These are phyloP conservation scores for Gloeophyllum trabeum DNA, from an alignment of 768 basidiomycete genomes.

Conservation along the genomic window DNA sequence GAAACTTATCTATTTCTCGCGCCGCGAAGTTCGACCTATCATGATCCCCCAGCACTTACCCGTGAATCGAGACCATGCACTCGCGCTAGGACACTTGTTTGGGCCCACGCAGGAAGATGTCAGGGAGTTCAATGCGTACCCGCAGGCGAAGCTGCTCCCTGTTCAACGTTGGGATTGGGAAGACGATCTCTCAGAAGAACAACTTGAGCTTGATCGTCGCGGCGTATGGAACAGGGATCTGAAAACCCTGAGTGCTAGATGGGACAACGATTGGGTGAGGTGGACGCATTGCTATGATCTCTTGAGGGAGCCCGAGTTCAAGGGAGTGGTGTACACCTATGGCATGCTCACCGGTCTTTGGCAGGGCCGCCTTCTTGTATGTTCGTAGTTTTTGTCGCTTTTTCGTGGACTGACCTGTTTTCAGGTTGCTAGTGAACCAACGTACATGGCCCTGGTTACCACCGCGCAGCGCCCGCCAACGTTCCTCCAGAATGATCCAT, in stretches of 20 bases:
- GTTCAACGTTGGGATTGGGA: constrained; percentile 17
- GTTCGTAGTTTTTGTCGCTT: constrained; percentile 13
- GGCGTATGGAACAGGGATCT: constrained; percentile 14
- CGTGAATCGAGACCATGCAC: constrained; percentile 18
- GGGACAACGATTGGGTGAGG: constrained; percentile 52
- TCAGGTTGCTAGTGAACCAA: constrained; percentile 22
- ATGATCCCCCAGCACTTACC: constrained; percentile 26
- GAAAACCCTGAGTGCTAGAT: constrained; percentile 25
- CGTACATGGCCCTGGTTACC: constrained; percentile 18
- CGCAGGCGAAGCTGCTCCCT: constrained; percentile 20
- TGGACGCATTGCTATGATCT: constrained; percentile 33
- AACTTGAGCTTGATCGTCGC: constrained; percentile 13
- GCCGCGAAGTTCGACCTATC: constrained; percentile 38
- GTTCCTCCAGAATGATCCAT: constrained; percentile 17
- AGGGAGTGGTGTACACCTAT: constrained; percentile 29
- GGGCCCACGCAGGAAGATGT: constrained; percentile 50
- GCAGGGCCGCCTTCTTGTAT: constrained; percentile 53
- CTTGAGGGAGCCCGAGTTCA: constrained; percentile 14
- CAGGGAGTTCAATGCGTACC: constrained; percentile 29
- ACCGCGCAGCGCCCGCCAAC: constrained; percentile 12
- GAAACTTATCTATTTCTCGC: constrained; percentile 50
- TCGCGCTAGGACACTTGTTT: constrained; percentile 15
- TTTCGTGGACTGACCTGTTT: constrained; percentile 1
- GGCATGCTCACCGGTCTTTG: constrained; percentile 47
- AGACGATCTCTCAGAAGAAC: constrained; percentile 11